Percentiles rank a stretch among this genome's conserved stretches.
phyloP scores from a whole-genome alignment of 2,329 filamentous ascomycete genomes.

The Colletotrichum sp. region DNA sequence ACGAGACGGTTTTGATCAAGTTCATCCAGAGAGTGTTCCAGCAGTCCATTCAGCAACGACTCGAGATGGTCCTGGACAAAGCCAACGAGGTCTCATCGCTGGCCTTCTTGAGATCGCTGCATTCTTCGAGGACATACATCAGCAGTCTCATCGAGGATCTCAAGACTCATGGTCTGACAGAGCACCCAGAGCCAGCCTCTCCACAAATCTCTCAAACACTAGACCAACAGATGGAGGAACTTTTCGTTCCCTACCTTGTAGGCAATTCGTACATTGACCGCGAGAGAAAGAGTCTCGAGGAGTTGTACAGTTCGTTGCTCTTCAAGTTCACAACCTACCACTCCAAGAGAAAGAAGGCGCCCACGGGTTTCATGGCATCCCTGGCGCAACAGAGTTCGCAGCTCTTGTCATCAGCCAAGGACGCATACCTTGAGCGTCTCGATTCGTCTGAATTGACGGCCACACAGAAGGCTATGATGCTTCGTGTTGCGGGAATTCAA shows the following conservation, averaged over 20 bases:
- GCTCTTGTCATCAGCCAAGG: conserved; percentile 84
- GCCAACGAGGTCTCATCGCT: conserved; percentile 90
- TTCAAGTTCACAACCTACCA: conserved; percentile 99
- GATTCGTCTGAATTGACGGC: conserved; percentile 88
- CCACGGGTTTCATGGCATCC: conserved; percentile 91
- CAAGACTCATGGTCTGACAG: conserved; percentile 92
- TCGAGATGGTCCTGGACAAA: conserved; percentile 96
- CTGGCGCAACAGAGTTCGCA: conserved; percentile 90
- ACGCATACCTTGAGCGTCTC: conserved; percentile 87
- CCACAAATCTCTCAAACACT: conserved; percentile 81
- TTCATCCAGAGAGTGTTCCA: conserved; percentile 97
- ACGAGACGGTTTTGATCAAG: conserved; percentile 90
- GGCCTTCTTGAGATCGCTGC: conserved; percentile 88
- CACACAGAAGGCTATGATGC: conserved; percentile 89
- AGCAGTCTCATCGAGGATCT: conserved; percentile 87
- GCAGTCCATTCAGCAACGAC: conserved; percentile 93
- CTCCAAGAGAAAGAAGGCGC: conserved; percentile 83
- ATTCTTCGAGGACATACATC: conserved; percentile 90
- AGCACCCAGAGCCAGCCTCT: conserved; percentile 91
- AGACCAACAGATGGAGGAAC: conserved; percentile 77
- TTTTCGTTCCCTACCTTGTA: conserved; percentile 75
- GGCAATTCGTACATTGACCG: conserved; percentile 75
- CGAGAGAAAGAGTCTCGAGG: conserved; percentile 74
- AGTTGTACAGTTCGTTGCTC: conserved; percentile 86
- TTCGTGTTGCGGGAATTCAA: conserved; percentile 85